phyloP scores from a whole-genome alignment of 345 rosid genomes.

The Noccaea caerulescens region DNA sequence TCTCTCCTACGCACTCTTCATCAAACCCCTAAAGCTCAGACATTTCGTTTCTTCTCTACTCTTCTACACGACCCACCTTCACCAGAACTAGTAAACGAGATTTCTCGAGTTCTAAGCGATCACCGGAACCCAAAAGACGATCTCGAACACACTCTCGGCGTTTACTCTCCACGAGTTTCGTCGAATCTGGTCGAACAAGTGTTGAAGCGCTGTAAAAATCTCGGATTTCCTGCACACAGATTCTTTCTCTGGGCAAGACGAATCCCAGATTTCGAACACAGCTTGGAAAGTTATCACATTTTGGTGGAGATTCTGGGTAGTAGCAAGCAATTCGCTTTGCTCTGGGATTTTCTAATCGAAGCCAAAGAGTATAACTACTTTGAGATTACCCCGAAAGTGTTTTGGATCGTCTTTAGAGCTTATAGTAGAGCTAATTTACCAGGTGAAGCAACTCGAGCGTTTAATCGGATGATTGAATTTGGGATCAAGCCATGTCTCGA shows the following conservation, averaged over 20 bases:
- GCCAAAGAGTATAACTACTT: conserved; percentile 55
- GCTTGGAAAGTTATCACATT: conserved; percentile 60
- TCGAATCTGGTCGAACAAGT: conserved; percentile 72
- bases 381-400: conserved; percentile 52
- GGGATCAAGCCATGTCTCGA: conserved; percentile 61
- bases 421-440: conserved; percentile 79
- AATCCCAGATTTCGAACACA: conserved; percentile 64
- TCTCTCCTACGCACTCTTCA: conserved; percentile 37
- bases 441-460: conserved; percentile 71
- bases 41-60: conserved; percentile 35
- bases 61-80: conserved; percentile 37
- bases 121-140: conserved; percentile 77
- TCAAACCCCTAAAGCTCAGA: conserved; percentile 27
- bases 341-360: conserved; percentile 84
- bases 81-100: conserved; percentile 60
- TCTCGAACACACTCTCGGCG: conserved; percentile 57
- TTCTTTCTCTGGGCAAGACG: conserved; percentile 89
- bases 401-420: conserved; percentile 78
- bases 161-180: conserved; percentile 58
- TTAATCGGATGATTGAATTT: conserved; percentile 77
- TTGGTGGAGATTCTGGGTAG: conserved; percentile 73
- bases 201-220: conserved; percentile 78
- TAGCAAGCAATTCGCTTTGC: conserved; percentile 65
- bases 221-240: conserved; percentile 80
- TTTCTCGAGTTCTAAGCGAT: conserved; percentile 80